Evolutionary conservation across 768 basidiomycete species (phyloP).

Genomic region (Gautieria morchelliformis): DNA sequence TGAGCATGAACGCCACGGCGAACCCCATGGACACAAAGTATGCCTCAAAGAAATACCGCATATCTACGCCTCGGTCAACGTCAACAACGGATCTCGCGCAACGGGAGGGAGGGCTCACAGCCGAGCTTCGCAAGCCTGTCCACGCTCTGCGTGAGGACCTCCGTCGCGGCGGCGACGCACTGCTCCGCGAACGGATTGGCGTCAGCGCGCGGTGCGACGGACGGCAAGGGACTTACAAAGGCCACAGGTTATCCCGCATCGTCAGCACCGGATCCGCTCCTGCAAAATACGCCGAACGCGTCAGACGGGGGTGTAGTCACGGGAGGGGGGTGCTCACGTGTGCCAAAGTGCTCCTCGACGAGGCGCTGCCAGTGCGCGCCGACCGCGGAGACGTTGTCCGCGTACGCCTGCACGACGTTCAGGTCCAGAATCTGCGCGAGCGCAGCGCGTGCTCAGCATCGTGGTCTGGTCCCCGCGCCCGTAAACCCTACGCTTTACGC

Average conservation of each 20-base stretch:
- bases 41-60: slow-evolving; percentile 25
- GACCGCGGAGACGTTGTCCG: too few relatives aligned
- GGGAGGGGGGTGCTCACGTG: slow-evolving; percentile 35
- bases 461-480: too few relatives aligned
- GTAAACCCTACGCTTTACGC: too few relatives aligned
- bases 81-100: neutral
- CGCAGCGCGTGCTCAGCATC: too few relatives aligned
- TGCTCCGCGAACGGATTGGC: slow-evolving; percentile 18
- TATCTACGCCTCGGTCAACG: neutral
- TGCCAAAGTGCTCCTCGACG: too few relatives aligned
- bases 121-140: slow-evolving; percentile 38
- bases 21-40: slow-evolving; percentile 35
- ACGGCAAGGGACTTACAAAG: slow-evolving; percentile 65
- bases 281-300: neutral
- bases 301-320: too few relatives aligned
- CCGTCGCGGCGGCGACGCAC: slow-evolving; percentile 67
- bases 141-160: slow-evolving; percentile 55
- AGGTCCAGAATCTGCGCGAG: slow-evolving; percentile 51
- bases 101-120: neutral
- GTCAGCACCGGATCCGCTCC: slow-evolving; percentile 27
- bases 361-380: too few relatives aligned
- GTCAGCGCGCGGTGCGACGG: too few relatives aligned
- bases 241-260: slow-evolving; percentile 34
- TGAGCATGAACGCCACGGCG: too few relatives aligned
- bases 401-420: too few relatives aligned